Evolutionary conservation across 2,329 filamentous ascomycete species (phyloP).

Genomic region (Sclerotinia sclerotiorum): DNA sequence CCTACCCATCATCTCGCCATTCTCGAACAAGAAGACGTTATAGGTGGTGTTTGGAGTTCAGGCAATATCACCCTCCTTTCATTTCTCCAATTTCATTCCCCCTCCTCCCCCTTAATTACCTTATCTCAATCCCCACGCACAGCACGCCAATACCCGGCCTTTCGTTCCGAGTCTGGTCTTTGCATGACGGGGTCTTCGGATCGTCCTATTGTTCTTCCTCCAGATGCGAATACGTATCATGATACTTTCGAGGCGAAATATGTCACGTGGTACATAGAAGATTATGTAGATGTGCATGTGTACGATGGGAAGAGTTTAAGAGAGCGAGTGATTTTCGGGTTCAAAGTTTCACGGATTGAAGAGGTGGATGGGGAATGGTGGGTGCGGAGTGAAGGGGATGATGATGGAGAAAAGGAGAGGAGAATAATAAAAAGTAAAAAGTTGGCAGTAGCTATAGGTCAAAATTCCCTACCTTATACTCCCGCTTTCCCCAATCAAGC

Average conservation of each 20-base stretch:
- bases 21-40: slow-evolving; percentile 1
- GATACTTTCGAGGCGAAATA: slow-evolving; percentile 37
- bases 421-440: slow-evolving; percentile 30
- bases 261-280: slow-evolving; percentile 37
- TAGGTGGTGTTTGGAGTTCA: not conserved
- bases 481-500: slow-evolving; percentile 27
- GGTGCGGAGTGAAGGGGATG: slow-evolving; percentile 6
- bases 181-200: slow-evolving; percentile 40
- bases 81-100: not conserved
- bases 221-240: slow-evolving; percentile 33
- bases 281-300: slow-evolving; percentile 30
- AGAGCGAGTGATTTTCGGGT: slow-evolving; percentile 34
- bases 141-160: slow-evolving; percentile 35
- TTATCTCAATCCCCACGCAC: too few species aligned
- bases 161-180: slow-evolving; percentile 39
- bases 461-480: slow-evolving; percentile 38
- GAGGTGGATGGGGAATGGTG: slow-evolving; percentile 33
- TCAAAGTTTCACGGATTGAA: slow-evolving; percentile 30
- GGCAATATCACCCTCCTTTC: not conserved
- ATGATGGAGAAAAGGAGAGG: not conserved
- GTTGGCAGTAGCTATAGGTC: slow-evolving; percentile 40
- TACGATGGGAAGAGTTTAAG: slow-evolving; percentile 30
- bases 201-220: slow-evolving; percentile 35
- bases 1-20: not conserved
- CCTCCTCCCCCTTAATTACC: not conserved